Percentiles rank a stretch among this genome's conserved stretches.
These are phyloP conservation scores for Hemileia vastatrix DNA, from an alignment of 1,284 basidiomycete species.

Conservation along the genomic window DNA sequence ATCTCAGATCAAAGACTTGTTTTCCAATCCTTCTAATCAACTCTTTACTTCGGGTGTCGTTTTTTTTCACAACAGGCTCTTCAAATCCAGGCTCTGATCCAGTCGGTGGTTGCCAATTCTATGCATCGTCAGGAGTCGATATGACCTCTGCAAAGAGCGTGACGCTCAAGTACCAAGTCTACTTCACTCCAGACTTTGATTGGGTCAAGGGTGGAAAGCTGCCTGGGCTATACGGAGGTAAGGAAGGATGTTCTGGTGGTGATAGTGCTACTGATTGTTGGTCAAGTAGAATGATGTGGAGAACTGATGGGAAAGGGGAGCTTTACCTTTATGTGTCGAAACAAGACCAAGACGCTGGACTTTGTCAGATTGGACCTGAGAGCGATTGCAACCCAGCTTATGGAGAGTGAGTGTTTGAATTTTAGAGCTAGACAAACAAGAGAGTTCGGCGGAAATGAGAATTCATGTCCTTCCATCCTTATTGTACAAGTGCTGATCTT, in stretches of 20 bases:
- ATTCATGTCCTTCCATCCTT: no score
- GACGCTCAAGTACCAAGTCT: constrained; percentile 45
- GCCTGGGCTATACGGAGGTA: constrained; percentile 46
- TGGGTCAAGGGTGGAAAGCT: constrained; percentile 48
- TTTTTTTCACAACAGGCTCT: no score
- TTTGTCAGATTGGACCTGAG: constrained; percentile 25
- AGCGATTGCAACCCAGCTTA: constrained; percentile 27
- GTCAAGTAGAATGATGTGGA: constrained; percentile 47
- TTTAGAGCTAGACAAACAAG: no score
- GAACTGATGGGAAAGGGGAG: constrained; percentile 38
- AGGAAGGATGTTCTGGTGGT: constrained; percentile 47
- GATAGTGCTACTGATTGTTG: constrained; percentile 45
- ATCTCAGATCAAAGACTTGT: no score
- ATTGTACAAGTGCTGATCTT: no score
- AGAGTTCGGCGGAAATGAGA: no score
- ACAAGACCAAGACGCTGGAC: constrained; percentile 19
- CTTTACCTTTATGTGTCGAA: constrained; percentile 52
- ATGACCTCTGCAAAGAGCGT: constrained; percentile 44
- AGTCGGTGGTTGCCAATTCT: no score
- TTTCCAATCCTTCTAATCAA: no score
- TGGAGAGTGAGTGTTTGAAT: no score
- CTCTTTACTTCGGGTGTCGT: no score
- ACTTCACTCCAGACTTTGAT: constrained; percentile 43
- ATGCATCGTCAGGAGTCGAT: constrained; percentile 47
- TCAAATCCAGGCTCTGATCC: no score